Conservation (phyloP, 2,329 filamentous ascomycete species). For the Arthrobotrys sinensis region DNA sequence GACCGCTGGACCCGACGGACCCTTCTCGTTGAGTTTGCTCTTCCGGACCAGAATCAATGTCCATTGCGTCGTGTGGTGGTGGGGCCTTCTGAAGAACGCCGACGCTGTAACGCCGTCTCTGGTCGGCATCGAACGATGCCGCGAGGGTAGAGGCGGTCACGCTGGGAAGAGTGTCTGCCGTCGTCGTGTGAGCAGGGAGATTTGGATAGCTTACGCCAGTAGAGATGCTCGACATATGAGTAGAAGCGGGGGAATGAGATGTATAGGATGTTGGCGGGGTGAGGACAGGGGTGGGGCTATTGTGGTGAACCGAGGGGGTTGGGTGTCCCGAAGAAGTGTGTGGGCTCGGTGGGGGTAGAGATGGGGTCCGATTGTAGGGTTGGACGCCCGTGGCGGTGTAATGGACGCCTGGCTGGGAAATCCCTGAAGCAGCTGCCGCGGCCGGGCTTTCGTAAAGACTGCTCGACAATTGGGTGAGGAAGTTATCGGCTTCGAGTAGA, state of each 20-base stretch:
- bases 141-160: constrained; percentile 79
- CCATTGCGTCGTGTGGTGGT: constrained; percentile 67
- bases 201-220: constrained; percentile 78
- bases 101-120: constrained; percentile 77
- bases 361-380: constrained; percentile 50
- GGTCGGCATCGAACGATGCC: constrained; percentile 76
- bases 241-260: constrained; percentile 61
- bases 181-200: constrained; percentile 76
- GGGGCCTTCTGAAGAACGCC: constrained; percentile 77
- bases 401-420: constrained; percentile 54
- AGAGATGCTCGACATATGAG: constrained; percentile 61
- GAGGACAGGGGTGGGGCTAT: constrained; percentile 60
- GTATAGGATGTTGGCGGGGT: constrained; percentile 60
- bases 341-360: constrained; percentile 52
- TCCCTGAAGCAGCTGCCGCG: constrained; percentile 80
- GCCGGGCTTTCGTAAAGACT: constrained; percentile 95
- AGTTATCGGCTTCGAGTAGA: constrained; percentile 91
- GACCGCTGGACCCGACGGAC: constrained; percentile 36
- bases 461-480: constrained; percentile 94
- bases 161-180: constrained; percentile 77
- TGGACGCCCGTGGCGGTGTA: constrained; percentile 52
- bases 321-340: constrained; percentile 58
- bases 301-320: constrained; percentile 57
- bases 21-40: constrained; percentile 43
- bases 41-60: constrained; percentile 62